These are phyloP conservation scores for Dysphania ambrosioides DNA, from an alignment of 148 eudicot genomes.

Conservation along the genomic window DNA sequence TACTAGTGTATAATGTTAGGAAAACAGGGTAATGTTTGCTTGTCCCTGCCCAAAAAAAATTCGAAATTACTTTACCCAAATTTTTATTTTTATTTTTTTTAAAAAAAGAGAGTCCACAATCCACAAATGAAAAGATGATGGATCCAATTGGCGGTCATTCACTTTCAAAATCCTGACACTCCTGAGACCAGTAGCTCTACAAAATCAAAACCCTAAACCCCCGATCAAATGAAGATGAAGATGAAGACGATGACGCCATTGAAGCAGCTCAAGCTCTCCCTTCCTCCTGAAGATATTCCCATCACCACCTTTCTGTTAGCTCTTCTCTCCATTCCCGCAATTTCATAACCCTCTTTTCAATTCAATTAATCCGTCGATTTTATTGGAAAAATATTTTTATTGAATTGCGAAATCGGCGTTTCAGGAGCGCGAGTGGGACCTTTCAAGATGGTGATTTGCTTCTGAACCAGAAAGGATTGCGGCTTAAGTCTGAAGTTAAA, in stretches of 20 bases:
- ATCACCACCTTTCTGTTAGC: constrained; percentile 70
- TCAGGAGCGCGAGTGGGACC: constrained; percentile 93
- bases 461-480: constrained; percentile 74
- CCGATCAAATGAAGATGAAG: constrained; percentile 10
- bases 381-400: too few species aligned
- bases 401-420: constrained; percentile 14
- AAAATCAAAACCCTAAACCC: constrained; percentile 21
- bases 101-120: neutral
- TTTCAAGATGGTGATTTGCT: constrained; percentile 91
- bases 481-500: constrained; percentile 60
- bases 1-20: too few species aligned
- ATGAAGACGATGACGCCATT: constrained; percentile 79
- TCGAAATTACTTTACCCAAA: too few species aligned
- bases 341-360: neutral
- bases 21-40: too few species aligned
- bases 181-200: too few species aligned
- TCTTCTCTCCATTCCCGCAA: neutral
- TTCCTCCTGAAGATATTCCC: constrained; percentile 76
- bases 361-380: constrained; percentile 5
- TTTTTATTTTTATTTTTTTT: too few species aligned
- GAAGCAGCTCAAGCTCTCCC: constrained; percentile 81
- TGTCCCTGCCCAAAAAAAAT: too few species aligned
- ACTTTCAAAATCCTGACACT: constrained; percentile 10
- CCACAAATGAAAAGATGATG: neutral
- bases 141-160: constrained; percentile 29